phyloP scores from a whole-genome alignment of 2,329 filamentous ascomycete genomes.

The Ceratocystis cacaofunesta region DNA sequence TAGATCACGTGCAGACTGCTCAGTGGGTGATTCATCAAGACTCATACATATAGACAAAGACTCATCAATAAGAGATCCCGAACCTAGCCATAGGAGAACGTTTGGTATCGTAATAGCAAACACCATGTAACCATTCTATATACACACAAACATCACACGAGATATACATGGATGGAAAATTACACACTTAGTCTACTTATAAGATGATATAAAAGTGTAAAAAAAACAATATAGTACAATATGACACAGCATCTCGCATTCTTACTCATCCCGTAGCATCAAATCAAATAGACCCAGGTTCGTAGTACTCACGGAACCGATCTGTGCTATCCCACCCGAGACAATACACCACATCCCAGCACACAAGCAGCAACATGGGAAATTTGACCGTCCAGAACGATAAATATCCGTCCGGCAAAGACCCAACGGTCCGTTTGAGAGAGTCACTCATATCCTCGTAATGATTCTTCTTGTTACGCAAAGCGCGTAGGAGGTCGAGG shows the following conservation, averaged over 20 bases:
- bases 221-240: neutral
- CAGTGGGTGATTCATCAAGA: too few species aligned
- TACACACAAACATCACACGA: too few species aligned
- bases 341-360: conserved; percentile 59
- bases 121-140: too few species aligned
- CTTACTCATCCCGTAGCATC: neutral
- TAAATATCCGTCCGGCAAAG: conserved; percentile 66
- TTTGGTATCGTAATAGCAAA: too few species aligned
- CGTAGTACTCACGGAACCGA: conserved; percentile 59
- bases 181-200: neutral
- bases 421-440: conserved; percentile 54
- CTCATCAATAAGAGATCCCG: too few species aligned
- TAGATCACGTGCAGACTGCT: too few species aligned
- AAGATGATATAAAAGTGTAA: neutral
- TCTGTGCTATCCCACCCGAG: conserved; percentile 48
- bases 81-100: too few species aligned
- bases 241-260: neutral
- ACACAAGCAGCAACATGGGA: conserved; percentile 61
- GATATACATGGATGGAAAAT: neutral
- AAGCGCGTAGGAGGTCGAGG: conserved; percentile 71
- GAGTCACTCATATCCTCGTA: conserved; percentile 88
- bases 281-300: conserved; percentile 25
- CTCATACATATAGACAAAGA: too few species aligned
- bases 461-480: conserved; percentile 94
- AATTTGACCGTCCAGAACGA: conserved; percentile 71